Conservation (phyloP, 495 filamentous ascomycete species). For the Aspergillus heteromorphus region DNA sequence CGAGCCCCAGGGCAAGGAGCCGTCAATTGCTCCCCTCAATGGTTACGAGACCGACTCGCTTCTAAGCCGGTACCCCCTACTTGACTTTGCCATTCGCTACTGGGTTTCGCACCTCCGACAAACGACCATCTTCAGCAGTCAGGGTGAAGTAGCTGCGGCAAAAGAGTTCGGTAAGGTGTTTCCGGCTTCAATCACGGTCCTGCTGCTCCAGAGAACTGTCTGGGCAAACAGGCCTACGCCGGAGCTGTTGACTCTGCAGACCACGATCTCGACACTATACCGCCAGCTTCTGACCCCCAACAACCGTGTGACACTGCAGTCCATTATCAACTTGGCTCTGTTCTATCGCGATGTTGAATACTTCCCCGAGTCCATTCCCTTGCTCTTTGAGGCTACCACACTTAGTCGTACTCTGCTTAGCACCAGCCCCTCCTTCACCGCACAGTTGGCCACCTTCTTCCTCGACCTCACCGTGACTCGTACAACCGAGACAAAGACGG, state of each 20-base stretch:
- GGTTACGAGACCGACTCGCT: constrained; percentile 22
- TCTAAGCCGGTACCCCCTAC: constrained; percentile 23
- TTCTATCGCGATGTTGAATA: constrained; percentile 14
- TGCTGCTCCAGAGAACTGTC: constrained; percentile 26
- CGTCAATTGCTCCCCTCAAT: constrained; percentile 27
- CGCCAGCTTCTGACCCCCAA: constrained; percentile 26
- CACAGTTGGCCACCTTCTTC: constrained; percentile 29
- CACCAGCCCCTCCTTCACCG: constrained; percentile 25
- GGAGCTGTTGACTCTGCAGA: constrained; percentile 24
- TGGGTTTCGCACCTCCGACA: constrained; percentile 30
- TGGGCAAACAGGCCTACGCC: constrained; percentile 29
- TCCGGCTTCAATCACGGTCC: constrained; percentile 22
- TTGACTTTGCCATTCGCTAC: constrained; percentile 35
- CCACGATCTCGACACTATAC: constrained; percentile 23
- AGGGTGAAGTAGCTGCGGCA: constrained; percentile 22
- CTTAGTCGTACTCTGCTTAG: constrained; percentile 28
- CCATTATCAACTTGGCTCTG: constrained; percentile 14
- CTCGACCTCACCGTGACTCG: constrained; percentile 26
- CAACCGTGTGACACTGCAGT: constrained; percentile 18
- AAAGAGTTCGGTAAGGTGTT: constrained; percentile 35
- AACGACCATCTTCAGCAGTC: constrained; percentile 22
- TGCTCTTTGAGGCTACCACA: constrained; percentile 21
- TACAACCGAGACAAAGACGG: constrained; percentile 27
- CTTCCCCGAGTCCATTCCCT: constrained; percentile 6
- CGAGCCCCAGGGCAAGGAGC: constrained; percentile 23